These are phyloP conservation scores for Herpetomonas tarakana DNA, from an alignment of 208 protist species.

Conservation along the genomic window DNA sequence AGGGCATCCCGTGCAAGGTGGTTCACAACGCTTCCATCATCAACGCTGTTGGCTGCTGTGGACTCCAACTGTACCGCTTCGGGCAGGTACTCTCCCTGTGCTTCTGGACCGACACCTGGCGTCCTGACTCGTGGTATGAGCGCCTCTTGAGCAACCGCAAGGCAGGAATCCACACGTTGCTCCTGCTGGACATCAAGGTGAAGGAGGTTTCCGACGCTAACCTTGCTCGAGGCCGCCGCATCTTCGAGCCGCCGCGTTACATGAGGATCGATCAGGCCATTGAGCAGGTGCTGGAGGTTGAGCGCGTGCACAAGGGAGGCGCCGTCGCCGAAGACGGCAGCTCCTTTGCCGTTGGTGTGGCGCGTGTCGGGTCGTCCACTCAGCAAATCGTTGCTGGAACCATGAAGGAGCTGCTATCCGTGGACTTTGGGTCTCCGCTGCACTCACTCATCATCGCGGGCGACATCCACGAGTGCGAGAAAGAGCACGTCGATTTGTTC, in stretches of 20 bases:
- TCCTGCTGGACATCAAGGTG: conserved; percentile 99
- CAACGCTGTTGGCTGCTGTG: conserved; percentile 98
- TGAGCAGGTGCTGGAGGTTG: conserved; percentile 96
- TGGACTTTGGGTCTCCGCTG: conserved; percentile 97
- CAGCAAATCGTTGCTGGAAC: conserved; percentile 94
- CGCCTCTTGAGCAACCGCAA: conserved; percentile 91
- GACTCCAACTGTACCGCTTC: conserved; percentile 99
- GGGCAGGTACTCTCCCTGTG: conserved; percentile 96
- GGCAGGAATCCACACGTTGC: conserved; percentile 97
- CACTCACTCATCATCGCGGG: conserved; percentile 97
- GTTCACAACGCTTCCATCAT: conserved; percentile 99
- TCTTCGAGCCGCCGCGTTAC: conserved; percentile 98
- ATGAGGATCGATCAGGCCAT: conserved; percentile 98
- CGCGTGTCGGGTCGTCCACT: conserved; percentile 92
- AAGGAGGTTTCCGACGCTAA: conserved; percentile 98
- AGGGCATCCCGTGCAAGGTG: conserved; percentile 77
- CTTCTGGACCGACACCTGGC: conserved; percentile 98
- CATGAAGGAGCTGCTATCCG: conserved; percentile 84
- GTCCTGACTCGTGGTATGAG: conserved; percentile 97
- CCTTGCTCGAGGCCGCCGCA: conserved; percentile 90
- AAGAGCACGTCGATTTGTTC: conserved; percentile 85
- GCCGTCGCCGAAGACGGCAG: conserved; percentile 73
- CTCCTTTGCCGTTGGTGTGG: conserved; percentile 93
- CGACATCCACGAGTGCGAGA: conserved; percentile 93
- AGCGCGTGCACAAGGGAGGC: conserved; percentile 66